phyloP scores from a whole-genome alignment of 1,284 basidiomycete species.

The Ganoderma sinense region DNA sequence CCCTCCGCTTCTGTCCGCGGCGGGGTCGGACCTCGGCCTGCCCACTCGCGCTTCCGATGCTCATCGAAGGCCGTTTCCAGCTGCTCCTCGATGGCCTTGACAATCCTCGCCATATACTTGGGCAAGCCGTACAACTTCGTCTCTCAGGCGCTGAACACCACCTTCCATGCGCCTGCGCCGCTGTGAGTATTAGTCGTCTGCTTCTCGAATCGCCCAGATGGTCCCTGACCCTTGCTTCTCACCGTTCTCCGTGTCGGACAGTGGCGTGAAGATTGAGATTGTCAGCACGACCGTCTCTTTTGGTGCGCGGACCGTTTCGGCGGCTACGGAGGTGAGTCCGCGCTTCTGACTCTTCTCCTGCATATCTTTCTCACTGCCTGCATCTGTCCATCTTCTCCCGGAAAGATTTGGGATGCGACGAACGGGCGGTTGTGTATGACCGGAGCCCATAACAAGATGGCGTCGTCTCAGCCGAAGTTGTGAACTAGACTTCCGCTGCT shows the following conservation, averaged over 20 bases:
- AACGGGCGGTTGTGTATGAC: too few species aligned
- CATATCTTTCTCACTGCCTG: not conserved
- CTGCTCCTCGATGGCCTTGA: conserved; percentile 19
- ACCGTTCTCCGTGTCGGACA: conserved; percentile 7
- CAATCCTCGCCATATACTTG: conserved; percentile 6
- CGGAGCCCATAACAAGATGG: too few species aligned
- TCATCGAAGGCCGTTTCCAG: not conserved
- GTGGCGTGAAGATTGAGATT: conserved; percentile 25
- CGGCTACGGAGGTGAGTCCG: conserved; percentile 24
- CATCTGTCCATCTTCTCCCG: not conserved
- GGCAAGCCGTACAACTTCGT: conserved; percentile 10
- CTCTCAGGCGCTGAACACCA: conserved; percentile 22
- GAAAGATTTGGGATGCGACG: too few species aligned
- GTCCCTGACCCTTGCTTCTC: not conserved
- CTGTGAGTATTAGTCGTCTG: conserved; percentile 21
- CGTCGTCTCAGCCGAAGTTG: too few species aligned
- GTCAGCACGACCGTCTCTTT: conserved; percentile 24
- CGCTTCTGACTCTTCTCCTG: not conserved
- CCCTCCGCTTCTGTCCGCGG: not conserved
- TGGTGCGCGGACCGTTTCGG: conserved; percentile 24
- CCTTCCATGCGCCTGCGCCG: conserved; percentile 26
- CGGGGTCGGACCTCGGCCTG: not conserved
- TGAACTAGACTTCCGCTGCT: too few species aligned
- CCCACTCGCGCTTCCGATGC: not conserved
- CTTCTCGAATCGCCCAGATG: not conserved